phyloP scores from a whole-genome alignment of 495 filamentous ascomycete genomes.

The Tuber aestivum region DNA sequence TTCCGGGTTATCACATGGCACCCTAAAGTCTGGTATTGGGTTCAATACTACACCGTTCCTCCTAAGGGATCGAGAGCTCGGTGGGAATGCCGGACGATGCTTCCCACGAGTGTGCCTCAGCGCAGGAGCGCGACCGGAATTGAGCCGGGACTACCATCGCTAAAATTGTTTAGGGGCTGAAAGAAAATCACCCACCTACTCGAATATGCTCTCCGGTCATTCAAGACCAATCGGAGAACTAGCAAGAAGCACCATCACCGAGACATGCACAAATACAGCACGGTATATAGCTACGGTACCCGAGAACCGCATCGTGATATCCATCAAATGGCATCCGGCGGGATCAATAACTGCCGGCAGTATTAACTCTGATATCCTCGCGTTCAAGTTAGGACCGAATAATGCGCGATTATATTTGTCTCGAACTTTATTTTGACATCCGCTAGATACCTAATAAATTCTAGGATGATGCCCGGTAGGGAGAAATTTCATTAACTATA shows the following conservation, averaged over 20 bases:
- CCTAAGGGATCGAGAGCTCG: neutral
- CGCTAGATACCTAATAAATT: neutral
- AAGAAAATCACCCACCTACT: neutral
- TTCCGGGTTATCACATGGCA: neutral
- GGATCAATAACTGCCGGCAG: neutral
- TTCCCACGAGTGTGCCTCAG: neutral
- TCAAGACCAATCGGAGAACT: neutral
- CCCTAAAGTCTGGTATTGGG: neutral
- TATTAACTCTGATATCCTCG: neutral
- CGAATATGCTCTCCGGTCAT: neutral
- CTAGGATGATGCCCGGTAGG: neutral
- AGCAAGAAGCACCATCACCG: neutral
- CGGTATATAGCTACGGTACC: neutral
- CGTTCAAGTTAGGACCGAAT: neutral
- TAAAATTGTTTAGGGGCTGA: neutral
- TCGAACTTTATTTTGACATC: neutral
- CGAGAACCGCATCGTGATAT: neutral
- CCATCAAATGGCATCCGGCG: neutral
- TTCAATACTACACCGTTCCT: neutral
- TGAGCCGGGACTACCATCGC: neutral
- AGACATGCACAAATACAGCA: neutral
- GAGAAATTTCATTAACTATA: neutral
- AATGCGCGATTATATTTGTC: neutral
- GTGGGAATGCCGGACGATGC: neutral
- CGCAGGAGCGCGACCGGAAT: neutral